A percentile compares a stretch with the other conserved stretches of the same genome.
phyloP scores from a whole-genome alignment of 1,284 basidiomycete species.

The Chalciporus sp. region DNA sequence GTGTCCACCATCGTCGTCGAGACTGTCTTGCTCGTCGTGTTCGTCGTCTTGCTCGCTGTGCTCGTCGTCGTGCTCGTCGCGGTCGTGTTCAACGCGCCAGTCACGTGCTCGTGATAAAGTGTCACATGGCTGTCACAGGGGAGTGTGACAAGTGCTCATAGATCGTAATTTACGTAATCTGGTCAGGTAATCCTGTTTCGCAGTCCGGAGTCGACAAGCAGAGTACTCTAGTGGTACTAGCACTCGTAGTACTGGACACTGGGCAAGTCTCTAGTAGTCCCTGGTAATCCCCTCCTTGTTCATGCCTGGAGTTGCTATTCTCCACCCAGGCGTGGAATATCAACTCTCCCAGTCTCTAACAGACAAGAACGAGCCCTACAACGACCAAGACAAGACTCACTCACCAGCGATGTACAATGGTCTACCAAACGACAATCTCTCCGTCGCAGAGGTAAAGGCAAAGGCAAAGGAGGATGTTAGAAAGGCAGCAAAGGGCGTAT shows the following conservation, averaged over 20 bases:
- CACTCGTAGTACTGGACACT: constrained; percentile 12
- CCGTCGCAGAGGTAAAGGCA: constrained; percentile 66
- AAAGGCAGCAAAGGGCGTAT: constrained; percentile 54
- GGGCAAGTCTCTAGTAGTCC: not conserved
- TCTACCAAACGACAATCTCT: constrained; percentile 32
- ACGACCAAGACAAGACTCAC: not conserved
- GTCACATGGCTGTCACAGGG: constrained; percentile 16
- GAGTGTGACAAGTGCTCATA: constrained; percentile 14
- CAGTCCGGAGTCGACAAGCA: constrained; percentile 5
- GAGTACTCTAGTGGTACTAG: no score
- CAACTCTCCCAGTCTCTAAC: constrained; percentile 11
- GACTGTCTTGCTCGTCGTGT: not conserved
- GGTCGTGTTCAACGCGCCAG: constrained; percentile 26
- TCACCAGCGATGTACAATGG: constrained; percentile 37
- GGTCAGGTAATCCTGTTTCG: not conserved
- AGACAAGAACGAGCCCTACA: constrained; percentile 24
- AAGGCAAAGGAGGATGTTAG: constrained; percentile 59
- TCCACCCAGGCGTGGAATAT: constrained; percentile 35
- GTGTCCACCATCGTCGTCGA: constrained; percentile 37
- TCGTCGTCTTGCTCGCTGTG: constrained; percentile 4
- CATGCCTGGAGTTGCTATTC: constrained; percentile 44
- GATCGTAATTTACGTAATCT: constrained; percentile 35
- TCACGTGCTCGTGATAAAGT: constrained; percentile 31
- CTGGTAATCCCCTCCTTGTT: constrained; percentile 3
- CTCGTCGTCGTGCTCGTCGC: constrained; percentile 15